Evolutionary conservation across 805 yeast genomes (phyloP), one percentile per base, ranked within the genome.

Genomic region (Yarrowia yakushimensis): DNA sequence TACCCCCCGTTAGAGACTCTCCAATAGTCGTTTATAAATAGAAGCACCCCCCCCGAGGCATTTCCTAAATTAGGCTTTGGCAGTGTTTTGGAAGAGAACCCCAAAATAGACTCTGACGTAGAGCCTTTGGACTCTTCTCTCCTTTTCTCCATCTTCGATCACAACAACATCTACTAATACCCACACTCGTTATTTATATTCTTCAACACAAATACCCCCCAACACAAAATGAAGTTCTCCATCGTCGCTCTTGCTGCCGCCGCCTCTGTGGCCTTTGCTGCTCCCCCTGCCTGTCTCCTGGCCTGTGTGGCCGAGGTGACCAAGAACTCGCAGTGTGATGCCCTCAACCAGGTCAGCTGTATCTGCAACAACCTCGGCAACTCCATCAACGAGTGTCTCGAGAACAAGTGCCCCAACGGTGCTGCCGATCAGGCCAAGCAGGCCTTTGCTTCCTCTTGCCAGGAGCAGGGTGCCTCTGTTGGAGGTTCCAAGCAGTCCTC

Each of bases 261-360:
- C 63, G 71, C 73, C 36, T 76, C 81, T 23, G 70, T 79, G 31
- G 80, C 81, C 30, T 82, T 84, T 48, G 86, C 88, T 62, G 79
- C 93, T 63, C 94, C 97, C 59, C 97, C 97, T 65, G 97, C 97
- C 37, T 91, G 97, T 79, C 77, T 91, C 67, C 79, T 91, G 73
- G 96, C 96, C 41, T 90, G 97, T 82, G 93, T 88, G 64, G 81
- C 90, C 63, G 80, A 83, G 70, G 92, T 87, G 63, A 78, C 81
- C 66, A 81, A 81, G 72, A 65, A 68, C 6, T 79, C 85, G 17
- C 65, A 77, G 50, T 88, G 94, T 75, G 68, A 77, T 64, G 78
- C 85, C 63, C 73, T 90, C 73, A 82, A 82, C 73, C 84, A 87
- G 70, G 78, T 89, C 67, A 69, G 76, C 43, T 90, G 96, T 79